Conservation (phyloP, 345 rosid genomes). For the Aquilaria malaccensis region DNA sequence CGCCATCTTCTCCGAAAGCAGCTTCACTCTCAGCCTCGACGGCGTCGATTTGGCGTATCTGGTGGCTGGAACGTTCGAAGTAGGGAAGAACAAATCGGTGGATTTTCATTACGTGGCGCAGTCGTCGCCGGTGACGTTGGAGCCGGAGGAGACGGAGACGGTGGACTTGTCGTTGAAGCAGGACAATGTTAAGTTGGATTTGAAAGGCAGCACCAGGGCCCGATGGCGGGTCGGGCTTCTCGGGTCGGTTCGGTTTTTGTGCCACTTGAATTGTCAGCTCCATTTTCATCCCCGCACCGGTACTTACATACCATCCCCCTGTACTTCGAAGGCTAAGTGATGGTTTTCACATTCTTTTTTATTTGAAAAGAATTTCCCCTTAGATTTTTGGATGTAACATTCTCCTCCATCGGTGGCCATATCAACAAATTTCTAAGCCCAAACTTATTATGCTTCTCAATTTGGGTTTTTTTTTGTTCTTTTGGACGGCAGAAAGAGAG, state of each 20-base stretch:
- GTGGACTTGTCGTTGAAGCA: conserved; percentile 34
- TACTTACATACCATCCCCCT: conserved; percentile 26
- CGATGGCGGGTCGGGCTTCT: conserved; percentile 66
- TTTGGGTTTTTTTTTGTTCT: no score
- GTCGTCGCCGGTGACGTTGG: conserved; percentile 58
- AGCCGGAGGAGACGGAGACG: conserved; percentile 26
- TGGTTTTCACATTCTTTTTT: not conserved
- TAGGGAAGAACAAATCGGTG: conserved; percentile 36
- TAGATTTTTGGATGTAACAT: no score
- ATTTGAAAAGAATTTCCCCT: not conserved
- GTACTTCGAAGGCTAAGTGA: conserved; percentile 65
- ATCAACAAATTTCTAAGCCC: no score
- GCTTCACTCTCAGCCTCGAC: conserved; percentile 35
- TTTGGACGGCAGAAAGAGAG: no score
- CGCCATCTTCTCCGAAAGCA: conserved; percentile 40
- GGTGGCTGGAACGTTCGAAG: conserved; percentile 47
- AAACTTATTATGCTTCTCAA: no score
- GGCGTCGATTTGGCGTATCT: conserved; percentile 40
- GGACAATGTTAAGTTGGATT: conserved; percentile 44
- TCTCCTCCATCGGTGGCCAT: no score
- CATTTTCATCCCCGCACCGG: conserved; percentile 43
- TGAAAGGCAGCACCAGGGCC: conserved; percentile 55
- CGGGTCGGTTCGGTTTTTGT: conserved; percentile 50
- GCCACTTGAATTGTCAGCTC: conserved; percentile 55
- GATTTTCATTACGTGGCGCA: conserved; percentile 39